phyloP scores from a whole-genome alignment of 345 rosid genomes.

The Ceriops tagal region DNA sequence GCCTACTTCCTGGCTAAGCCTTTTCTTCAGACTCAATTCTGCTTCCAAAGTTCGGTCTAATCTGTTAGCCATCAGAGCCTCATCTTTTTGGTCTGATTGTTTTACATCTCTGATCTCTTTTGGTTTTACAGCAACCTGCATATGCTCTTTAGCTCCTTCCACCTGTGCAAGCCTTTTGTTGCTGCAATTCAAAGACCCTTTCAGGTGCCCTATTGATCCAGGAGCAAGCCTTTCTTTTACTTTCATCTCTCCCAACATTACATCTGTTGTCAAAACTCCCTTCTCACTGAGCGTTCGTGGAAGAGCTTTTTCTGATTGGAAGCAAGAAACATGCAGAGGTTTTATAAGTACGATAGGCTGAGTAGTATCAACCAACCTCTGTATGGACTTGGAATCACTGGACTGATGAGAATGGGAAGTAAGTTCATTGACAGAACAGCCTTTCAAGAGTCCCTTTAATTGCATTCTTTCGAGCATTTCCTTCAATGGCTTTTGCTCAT shows the following conservation, averaged over 20 bases:
- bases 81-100: conserved; percentile 28
- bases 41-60: conserved; percentile 19
- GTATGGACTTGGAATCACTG: conserved; percentile 17
- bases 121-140: conserved; percentile 20
- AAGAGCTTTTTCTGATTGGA: conserved; percentile 24
- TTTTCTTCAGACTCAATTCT: conserved; percentile 21
- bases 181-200: conserved; percentile 14
- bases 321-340: conserved; percentile 33
- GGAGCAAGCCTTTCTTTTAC: conserved; percentile 34
- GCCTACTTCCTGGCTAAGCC: conserved; percentile 32
- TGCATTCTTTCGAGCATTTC: conserved; percentile 52
- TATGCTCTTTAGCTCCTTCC: conserved; percentile 31
- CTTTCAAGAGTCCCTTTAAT: conserved; percentile 40
- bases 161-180: conserved; percentile 34
- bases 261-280: conserved; percentile 13
- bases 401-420: conserved; percentile 14
- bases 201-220: conserved; percentile 6
- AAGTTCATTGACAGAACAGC: conserved; percentile 23
- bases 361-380: conserved; percentile 24
- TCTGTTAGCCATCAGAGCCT: conserved; percentile 15
- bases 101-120: conserved; percentile 39
- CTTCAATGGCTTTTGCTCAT: conserved; percentile 29
- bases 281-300: conserved; percentile 18
- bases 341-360: conserved; percentile 65
- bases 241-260: conserved; percentile 28